Evolutionary conservation across 164 flowering plant genomes (phyloP), one percentile per base, ranked within the genome.

Genomic region (Tetrastigma voinierianum): DNA sequence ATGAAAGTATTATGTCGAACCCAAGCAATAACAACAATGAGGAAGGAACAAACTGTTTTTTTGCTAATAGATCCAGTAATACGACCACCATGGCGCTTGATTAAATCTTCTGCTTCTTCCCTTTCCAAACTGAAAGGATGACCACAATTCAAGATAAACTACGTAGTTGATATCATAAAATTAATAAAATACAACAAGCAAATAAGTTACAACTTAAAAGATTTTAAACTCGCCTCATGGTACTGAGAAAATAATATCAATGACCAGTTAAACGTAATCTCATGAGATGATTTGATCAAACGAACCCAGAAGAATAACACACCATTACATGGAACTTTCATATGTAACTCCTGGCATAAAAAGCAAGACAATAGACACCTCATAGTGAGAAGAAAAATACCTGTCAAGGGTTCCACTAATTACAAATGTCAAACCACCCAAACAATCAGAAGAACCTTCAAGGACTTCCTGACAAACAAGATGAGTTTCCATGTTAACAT

Each of bases 381-480:
- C 6, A 32, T 32, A 32, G 40, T 32, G 40, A 32, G 24, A 67
- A 40, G 62, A 20, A 51, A 60, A 20, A 21, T 86, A 91, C 97
- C 98, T 90, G 84, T 95, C 98, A 77, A 95, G 98, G 20, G 97
- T 95, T 72, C 98, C 98, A 76, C 97, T 92, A 55, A 95, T 90
- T 63, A 95, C 98, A 82, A 95, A 92, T 64, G 98, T 95, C 65
- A 87, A 76, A 63, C 96, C 96, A 69, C 83, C 79, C 66, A 95
- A 84, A 73, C 98, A 95, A 72, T 86, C 77, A 68, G 96, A 78
- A 75, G 88, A 85, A 68, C 98, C 98, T 73, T 87, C 91, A 45
- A 97, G n/a, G n/a, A 95, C 90, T 83, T 95, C 98, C 98, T 94
- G 85, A 62, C 45, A 72, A 2, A 57, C 25, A 13, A 67, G 40